Evolutionary conservation across 208 protist genomes (phyloP).

Genomic region (Acanthamoeba healyi): DNA sequence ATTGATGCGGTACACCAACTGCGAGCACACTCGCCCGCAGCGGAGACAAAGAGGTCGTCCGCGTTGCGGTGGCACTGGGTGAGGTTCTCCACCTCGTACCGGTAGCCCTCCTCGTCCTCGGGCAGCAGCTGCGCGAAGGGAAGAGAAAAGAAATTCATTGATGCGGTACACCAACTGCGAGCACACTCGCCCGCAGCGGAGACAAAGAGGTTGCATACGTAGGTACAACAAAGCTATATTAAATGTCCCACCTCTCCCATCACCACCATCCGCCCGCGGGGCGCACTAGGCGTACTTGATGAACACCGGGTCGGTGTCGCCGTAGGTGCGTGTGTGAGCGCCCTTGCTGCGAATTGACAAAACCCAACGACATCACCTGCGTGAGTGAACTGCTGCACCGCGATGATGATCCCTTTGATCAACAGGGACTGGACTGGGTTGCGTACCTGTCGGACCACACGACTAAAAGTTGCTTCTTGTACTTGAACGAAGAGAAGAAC

Average conservation of each 20-base stretch:
- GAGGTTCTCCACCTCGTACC: neutral
- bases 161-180: no score
- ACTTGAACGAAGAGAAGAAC: conserved; percentile 14
- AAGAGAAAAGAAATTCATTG: neutral
- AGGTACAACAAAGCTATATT: no score
- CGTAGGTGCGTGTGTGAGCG: conserved; percentile 65
- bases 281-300: neutral
- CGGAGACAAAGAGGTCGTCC: neutral
- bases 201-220: neutral
- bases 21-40: no score
- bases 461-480: conserved; percentile 44
- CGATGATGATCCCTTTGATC: neutral
- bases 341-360: neutral
- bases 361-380: no score
- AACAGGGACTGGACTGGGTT: neutral
- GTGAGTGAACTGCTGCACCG: neutral
- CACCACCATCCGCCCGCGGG: no score
- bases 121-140: neutral
- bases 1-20: no score
- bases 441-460: conserved; percentile 68
- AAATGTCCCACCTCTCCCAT: no score
- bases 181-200: no score
- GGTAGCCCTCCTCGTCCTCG: neutral
- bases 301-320: conserved; percentile 44
- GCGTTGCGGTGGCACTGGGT: neutral